Percentiles rank a stretch among this genome's conserved stretches.
phyloP scores from a whole-genome alignment of 441 rosid genomes.

The Erysimum cheiri region DNA sequence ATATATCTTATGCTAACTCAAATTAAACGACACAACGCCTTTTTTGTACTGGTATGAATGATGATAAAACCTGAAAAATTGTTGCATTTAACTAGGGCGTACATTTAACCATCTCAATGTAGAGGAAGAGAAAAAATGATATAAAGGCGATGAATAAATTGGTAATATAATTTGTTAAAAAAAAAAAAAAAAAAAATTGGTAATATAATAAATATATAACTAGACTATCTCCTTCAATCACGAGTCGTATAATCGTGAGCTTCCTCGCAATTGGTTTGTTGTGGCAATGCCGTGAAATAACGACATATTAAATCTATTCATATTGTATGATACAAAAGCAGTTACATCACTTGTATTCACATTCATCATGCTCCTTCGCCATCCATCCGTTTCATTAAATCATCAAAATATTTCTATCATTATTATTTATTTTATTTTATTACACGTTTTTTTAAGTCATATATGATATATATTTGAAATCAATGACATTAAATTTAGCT shows the following conservation, averaged over 20 bases:
- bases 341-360: slow-evolving; percentile 42
- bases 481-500: slow-evolving; percentile 3
- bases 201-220: not conserved
- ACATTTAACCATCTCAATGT: not conserved
- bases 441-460: not conserved
- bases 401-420: not conserved
- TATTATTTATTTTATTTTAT: not conserved
- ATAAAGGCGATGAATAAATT: not conserved
- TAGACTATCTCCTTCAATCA: slow-evolving; percentile 11
- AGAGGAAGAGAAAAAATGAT: not conserved
- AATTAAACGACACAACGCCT: no score
- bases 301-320: slow-evolving; percentile 42
- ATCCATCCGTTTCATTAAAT: slow-evolving; percentile 37
- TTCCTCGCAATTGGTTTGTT: slow-evolving; percentile 35
- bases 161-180: no score
- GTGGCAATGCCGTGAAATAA: slow-evolving; percentile 36
- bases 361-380: slow-evolving; percentile 45
- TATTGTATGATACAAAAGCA: slow-evolving; percentile 30
- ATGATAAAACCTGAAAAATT: not conserved
- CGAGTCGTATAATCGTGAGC: slow-evolving; percentile 35
- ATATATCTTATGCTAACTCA: no score
- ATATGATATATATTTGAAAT: not conserved
- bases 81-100: slow-evolving; percentile 7
- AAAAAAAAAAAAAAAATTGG: no score
- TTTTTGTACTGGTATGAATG: not conserved